Percentiles rank a stretch among this genome's conserved stretches.
These are phyloP conservation scores for Diaporthe australafricana DNA, from an alignment of 2,329 filamentous ascomycete genomes.

Conservation along the genomic window DNA sequence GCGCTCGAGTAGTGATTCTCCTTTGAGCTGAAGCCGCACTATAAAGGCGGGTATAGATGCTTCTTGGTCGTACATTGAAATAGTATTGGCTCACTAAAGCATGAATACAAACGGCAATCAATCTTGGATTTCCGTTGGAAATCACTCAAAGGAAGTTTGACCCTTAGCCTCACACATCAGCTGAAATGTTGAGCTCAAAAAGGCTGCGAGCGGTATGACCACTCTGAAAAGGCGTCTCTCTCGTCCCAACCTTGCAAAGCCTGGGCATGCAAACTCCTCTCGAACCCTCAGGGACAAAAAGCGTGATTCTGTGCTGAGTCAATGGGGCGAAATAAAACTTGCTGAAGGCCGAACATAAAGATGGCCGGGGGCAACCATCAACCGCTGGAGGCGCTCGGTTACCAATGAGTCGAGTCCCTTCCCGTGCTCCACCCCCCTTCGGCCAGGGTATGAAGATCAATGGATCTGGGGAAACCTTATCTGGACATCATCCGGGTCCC, in stretches of 20 bases:
- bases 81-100: not conserved
- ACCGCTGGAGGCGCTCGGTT: not conserved
- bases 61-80: not conserved
- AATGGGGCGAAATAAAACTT: not conserved
- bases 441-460: constrained; percentile 11
- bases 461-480: constrained; percentile 25
- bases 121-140: not conserved
- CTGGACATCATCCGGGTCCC: constrained; percentile 13
- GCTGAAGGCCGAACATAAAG: not conserved
- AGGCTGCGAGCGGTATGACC: constrained; percentile 5
- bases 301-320: constrained; percentile 4
- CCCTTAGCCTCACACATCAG: not conserved
- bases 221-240: no score
- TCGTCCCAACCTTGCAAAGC: not conserved
- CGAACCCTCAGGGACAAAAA: not conserved
- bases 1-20: not conserved
- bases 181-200: not conserved
- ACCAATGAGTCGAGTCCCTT: constrained; percentile 7
- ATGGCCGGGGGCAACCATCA: not conserved
- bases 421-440: not conserved
- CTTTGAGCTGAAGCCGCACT: not conserved
- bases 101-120: not conserved
- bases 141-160: not conserved
- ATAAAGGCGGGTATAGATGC: not conserved
- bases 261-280: not conserved